phyloP scores from a whole-genome alignment of 768 basidiomycete species.

The Trametes punicea region DNA sequence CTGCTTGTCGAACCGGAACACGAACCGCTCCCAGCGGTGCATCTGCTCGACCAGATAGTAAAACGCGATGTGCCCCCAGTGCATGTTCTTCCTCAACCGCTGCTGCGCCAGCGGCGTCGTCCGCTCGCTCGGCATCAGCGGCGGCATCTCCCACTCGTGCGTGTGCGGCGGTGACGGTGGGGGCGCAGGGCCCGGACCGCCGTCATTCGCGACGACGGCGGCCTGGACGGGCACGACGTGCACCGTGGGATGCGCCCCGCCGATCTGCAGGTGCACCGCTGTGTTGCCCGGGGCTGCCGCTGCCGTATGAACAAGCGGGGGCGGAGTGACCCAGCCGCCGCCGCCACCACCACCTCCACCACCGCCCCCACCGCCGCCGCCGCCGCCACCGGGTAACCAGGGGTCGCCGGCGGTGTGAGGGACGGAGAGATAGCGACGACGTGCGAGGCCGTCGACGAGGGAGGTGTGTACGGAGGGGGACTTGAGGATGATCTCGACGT shows the following conservation, averaged over 20 bases:
- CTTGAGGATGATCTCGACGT: constrained; percentile 76
- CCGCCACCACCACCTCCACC: no score
- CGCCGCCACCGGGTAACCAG: not conserved
- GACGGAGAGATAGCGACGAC: constrained; percentile 6
- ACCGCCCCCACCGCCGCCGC: no score
- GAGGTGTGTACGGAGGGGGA: constrained; percentile 4
- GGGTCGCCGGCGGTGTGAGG: constrained; percentile 6
- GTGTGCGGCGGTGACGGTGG: constrained; percentile 4
- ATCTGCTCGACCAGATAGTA: constrained; percentile 79
- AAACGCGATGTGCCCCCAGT: constrained; percentile 80
- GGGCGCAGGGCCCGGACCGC: not conserved
- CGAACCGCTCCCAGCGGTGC: constrained; percentile 78
- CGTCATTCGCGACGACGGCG: not conserved
- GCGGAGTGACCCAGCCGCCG: constrained; percentile 16
- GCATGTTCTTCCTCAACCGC: constrained; percentile 43
- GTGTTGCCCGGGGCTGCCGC: constrained; percentile 3
- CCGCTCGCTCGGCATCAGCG: constrained; percentile 15
- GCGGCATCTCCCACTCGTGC: constrained; percentile 23
- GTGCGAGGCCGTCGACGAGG: constrained; percentile 14
- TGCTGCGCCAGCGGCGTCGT: constrained; percentile 28
- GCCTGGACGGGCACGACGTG: constrained; percentile 14
- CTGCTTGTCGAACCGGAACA: constrained; percentile 75
- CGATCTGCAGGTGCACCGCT: constrained; percentile 14
- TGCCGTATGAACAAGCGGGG: constrained; percentile 4
- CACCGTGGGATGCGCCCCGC: constrained; percentile 8